phyloP scores from a whole-genome alignment of 257 asterid genomes.

The Striga asiatica region DNA sequence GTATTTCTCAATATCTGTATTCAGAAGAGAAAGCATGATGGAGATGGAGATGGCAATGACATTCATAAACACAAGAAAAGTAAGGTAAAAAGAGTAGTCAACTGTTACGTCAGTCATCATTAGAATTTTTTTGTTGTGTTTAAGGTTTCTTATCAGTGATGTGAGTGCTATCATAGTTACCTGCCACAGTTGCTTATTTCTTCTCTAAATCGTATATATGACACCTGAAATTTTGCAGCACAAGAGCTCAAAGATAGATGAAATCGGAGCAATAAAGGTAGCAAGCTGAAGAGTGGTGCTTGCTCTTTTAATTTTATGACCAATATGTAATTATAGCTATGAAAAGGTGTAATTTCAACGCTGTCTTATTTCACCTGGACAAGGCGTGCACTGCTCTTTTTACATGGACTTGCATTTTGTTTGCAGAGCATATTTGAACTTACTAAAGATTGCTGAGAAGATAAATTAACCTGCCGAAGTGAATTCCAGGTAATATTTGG shows the following conservation, averaged over 20 bases:
- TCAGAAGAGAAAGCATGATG: slow-evolving; percentile 58
- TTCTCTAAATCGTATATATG: slow-evolving; percentile 21
- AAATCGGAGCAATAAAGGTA: slow-evolving; percentile 78
- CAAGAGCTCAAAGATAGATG: slow-evolving; percentile 89
- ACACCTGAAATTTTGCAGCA: slow-evolving; percentile 56
- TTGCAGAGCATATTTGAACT: slow-evolving; percentile 55
- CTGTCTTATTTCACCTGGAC: slow-evolving; percentile 13
- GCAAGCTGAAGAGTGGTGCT: slow-evolving; percentile 65
- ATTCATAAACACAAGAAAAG: slow-evolving; percentile 48
- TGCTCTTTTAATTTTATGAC: slow-evolving; percentile 40
- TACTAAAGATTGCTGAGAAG: slow-evolving; percentile 48
- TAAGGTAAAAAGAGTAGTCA: slow-evolving; percentile 28
- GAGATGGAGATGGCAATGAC: slow-evolving; percentile 41
- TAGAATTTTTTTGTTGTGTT: too few relatives aligned
- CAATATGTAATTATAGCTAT: slow-evolving; percentile 10
- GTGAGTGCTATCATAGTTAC: slow-evolving; percentile 1
- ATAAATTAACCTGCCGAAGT: slow-evolving; percentile 51
- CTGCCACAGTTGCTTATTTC: background rate
- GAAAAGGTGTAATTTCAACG: background rate
- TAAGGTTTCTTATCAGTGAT: background rate
- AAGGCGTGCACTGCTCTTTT: slow-evolving; percentile 18
- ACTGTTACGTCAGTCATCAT: slow-evolving; percentile 4
- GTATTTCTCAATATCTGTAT: slow-evolving; percentile 1
- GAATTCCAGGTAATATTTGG: background rate
- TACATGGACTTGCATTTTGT: slow-evolving; percentile 25